phyloP scores from a whole-genome alignment of 495 filamentous ascomycete genomes.

The Neohortaea acidophila region DNA sequence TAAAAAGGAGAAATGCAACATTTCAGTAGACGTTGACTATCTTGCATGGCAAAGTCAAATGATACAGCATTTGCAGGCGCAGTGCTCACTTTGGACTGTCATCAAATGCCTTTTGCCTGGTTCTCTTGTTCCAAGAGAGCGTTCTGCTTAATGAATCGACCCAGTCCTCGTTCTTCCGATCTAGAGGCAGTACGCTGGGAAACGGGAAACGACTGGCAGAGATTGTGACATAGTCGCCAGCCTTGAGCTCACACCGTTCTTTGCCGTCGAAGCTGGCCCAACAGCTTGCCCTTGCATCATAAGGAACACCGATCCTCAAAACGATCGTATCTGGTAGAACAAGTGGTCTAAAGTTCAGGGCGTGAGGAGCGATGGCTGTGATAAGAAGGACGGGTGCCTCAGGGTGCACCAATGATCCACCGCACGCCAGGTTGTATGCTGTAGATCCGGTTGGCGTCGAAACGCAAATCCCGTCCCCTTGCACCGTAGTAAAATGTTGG shows the following conservation, averaged over 20 bases:
- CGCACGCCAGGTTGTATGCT: slow-evolving; percentile 93
- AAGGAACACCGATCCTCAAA: slow-evolving; percentile 78
- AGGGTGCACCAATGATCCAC: slow-evolving; percentile 86
- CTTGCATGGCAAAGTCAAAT: no score
- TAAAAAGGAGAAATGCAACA: no score
- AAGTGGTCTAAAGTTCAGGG: slow-evolving; percentile 86
- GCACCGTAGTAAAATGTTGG: slow-evolving; percentile 78
- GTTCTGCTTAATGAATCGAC: slow-evolving; percentile 80
- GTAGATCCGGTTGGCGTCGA: slow-evolving; percentile 88
- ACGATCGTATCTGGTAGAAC: slow-evolving; percentile 93
- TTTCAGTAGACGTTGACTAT: no score
- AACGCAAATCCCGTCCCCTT: slow-evolving; percentile 79
- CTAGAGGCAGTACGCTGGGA: slow-evolving; percentile 67
- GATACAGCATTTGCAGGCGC: no score
- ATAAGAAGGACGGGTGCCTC: slow-evolving; percentile 95
- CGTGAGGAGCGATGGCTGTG: slow-evolving; percentile 91
- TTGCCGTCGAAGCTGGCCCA: slow-evolving; percentile 97
- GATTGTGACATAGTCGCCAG: slow-evolving; percentile 92
- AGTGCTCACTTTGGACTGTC: no score
- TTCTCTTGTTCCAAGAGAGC: slow-evolving; percentile 81
- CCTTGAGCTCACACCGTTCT: slow-evolving; percentile 61
- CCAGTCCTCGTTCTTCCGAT: slow-evolving; percentile 73
- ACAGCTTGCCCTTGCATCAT: slow-evolving; percentile 70
- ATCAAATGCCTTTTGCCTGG: slow-evolving; percentile 47
- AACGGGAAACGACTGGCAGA: slow-evolving; percentile 87